Evolutionary conservation across 1,139 yeast genomes (phyloP).

Genomic region (Saccharomycopsis crataegensis): DNA sequence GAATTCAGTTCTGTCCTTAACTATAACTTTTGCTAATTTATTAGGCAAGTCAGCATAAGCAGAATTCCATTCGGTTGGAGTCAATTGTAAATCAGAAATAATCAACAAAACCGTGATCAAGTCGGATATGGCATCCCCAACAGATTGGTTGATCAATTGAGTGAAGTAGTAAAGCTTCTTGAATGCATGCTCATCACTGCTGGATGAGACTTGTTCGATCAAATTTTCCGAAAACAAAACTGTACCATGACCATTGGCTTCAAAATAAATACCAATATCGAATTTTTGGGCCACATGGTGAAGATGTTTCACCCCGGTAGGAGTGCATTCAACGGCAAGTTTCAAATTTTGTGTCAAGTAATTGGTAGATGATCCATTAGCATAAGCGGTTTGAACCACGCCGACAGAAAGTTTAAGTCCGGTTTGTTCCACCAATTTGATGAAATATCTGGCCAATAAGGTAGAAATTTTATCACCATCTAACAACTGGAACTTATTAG

Average conservation of each 20-base stretch:
- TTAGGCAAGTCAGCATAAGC: conserved; percentile 85
- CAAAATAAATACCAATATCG: conserved; percentile 91
- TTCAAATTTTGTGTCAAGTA: conserved; percentile 56
- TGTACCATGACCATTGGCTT: conserved; percentile 99
- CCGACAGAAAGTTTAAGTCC: conserved; percentile 52
- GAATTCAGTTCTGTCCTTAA: conserved; percentile 72
- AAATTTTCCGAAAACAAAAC: conserved; percentile 68
- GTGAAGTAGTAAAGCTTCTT: conserved; percentile 49
- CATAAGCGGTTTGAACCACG: conserved; percentile 95
- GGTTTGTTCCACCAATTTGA: conserved; percentile 40
- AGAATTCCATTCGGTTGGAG: conserved; percentile 68
- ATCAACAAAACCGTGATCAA: conserved; percentile 69
- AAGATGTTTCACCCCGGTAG: conserved; percentile 94
- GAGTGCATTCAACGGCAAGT: conserved; percentile 80
- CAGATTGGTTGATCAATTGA: conserved; percentile 84
- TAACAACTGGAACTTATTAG: conserved; percentile 51
- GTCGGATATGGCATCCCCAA: conserved; percentile 95
- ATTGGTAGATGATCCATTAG: conserved; percentile 85
- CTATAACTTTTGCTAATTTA: conserved; percentile 70
- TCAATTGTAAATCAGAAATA: conserved; percentile 45
- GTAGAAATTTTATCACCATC: conserved; percentile 97
- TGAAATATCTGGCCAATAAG: conserved; percentile 64
- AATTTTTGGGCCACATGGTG: conserved; percentile 77
- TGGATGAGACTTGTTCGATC: conserved; percentile 28
- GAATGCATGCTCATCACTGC: conserved; percentile 38